Conservation (phyloP, 169 alveolate genomes). For the Cardiosporidium cionae region DNA sequence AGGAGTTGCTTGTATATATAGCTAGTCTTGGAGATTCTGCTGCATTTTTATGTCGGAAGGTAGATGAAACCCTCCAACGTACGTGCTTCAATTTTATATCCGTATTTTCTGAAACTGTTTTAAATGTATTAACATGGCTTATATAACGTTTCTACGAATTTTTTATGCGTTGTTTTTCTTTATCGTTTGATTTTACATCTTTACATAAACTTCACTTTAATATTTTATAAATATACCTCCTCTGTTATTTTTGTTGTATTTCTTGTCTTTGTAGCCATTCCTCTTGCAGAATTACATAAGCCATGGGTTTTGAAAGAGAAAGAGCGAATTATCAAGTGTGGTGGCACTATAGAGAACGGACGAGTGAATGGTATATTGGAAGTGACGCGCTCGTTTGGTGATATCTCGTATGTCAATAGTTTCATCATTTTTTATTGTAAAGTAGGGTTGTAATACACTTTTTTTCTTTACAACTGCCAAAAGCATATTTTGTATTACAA, state of each 20-base stretch:
- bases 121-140: neutral
- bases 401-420: conserved; percentile 77
- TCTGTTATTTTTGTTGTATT: neutral
- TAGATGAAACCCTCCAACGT: neutral
- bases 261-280: conserved; percentile 51
- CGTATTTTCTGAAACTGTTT: neutral
- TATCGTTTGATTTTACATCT: neutral
- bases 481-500: too few species aligned
- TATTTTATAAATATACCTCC: neutral
- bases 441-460: neutral
- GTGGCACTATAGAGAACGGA: conserved; percentile 92
- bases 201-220: neutral
- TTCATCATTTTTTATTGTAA: too few species aligned
- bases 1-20: conserved; percentile 42
- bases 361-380: conserved; percentile 89
- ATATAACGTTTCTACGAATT: too few species aligned
- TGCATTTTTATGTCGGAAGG: conserved; percentile 45
- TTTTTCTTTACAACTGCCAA: neutral
- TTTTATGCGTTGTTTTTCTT: too few species aligned
- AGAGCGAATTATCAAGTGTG: conserved; percentile 80
- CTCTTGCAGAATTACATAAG: conserved; percentile 88
- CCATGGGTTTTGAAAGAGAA: conserved; percentile 87
- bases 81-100: neutral
- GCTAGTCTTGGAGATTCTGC: conserved; percentile 69
- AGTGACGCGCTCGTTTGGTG: conserved; percentile 93